Conservation (phyloP, 2,329 filamentous ascomycete species). For the Ambrosiella xylebori region DNA sequence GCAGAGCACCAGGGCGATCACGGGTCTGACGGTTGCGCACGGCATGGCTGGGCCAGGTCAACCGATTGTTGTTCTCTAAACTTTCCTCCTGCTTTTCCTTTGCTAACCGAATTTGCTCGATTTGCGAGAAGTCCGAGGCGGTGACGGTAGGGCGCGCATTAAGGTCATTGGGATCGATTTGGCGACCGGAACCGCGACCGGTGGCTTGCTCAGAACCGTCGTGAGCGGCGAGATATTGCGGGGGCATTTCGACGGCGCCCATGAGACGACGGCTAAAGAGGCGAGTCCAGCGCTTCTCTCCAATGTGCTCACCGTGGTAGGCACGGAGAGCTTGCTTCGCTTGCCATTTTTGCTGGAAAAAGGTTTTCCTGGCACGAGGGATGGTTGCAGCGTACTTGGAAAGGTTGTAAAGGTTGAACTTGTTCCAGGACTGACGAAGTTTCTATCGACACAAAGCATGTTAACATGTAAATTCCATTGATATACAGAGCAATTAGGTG, state of each 20-base stretch:
- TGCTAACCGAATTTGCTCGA: constrained; percentile 13
- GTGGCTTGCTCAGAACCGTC: constrained; percentile 73
- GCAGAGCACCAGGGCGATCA: constrained; percentile 17
- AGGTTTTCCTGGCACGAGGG: constrained; percentile 38
- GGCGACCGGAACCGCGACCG: constrained; percentile 62
- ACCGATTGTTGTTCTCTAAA: constrained; percentile 2
- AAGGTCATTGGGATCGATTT: constrained; percentile 17
- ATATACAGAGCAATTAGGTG: neutral
- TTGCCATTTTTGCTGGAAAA: constrained; percentile 97
- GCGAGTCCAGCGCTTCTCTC: constrained; percentile 82
- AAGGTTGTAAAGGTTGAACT: constrained; percentile 91
- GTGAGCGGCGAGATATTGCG: constrained; percentile 56
- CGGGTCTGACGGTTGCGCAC: constrained; percentile 5
- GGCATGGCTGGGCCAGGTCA: constrained; percentile 6
- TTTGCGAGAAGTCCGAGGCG: constrained; percentile 15
- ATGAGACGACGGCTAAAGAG: constrained; percentile 74
- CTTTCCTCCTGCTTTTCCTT: constrained; percentile 10
- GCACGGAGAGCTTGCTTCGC: constrained; percentile 69
- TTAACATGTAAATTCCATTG: neutral
- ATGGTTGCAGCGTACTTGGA: constrained; percentile 32
- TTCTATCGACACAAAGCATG: constrained; percentile 38
- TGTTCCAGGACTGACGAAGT: constrained; percentile 92
- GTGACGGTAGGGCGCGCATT: constrained; percentile 14
- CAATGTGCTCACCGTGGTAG: constrained; percentile 91
- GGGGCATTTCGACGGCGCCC: constrained; percentile 72